phyloP scores from a whole-genome alignment of 2,329 filamentous ascomycete species.

The Teratosphaeria nubilosa region DNA sequence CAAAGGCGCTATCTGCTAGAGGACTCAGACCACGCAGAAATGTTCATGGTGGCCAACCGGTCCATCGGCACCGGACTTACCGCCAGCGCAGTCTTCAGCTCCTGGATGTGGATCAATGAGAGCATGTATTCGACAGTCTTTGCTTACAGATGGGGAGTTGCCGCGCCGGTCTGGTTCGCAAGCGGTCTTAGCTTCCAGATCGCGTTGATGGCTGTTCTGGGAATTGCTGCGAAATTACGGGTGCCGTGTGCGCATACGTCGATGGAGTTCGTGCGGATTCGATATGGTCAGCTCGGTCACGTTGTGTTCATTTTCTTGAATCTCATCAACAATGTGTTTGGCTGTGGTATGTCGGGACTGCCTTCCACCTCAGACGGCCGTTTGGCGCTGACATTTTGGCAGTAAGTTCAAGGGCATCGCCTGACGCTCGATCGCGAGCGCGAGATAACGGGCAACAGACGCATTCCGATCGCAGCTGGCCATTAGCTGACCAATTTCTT shows the following conservation, averaged over 20 bases:
- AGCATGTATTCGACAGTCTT: neutral
- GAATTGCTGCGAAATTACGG: neutral
- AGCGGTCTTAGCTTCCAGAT: neutral
- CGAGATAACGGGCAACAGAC: neutral
- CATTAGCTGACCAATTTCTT: conserved; percentile 5
- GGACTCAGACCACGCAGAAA: neutral
- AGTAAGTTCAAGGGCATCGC: neutral
- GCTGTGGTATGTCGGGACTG: neutral
- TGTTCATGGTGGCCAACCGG: neutral
- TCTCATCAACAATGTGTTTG: neutral
- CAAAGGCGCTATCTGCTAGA: neutral
- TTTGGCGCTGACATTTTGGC: neutral
- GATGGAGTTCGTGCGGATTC: neutral
- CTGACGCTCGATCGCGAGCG: neutral
- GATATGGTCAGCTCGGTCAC: neutral
- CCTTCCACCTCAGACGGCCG: neutral
- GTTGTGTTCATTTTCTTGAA: neutral
- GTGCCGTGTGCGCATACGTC: neutral
- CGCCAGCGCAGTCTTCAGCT: neutral
- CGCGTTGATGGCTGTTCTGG: neutral
- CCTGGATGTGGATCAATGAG: neutral
- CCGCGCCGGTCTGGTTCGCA: neutral
- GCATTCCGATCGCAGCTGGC: neutral
- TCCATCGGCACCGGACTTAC: neutral
- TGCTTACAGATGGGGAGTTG: neutral